phyloP scores from a whole-genome alignment of 2,329 filamentous ascomycete genomes.

The Verticillium longisporum region DNA sequence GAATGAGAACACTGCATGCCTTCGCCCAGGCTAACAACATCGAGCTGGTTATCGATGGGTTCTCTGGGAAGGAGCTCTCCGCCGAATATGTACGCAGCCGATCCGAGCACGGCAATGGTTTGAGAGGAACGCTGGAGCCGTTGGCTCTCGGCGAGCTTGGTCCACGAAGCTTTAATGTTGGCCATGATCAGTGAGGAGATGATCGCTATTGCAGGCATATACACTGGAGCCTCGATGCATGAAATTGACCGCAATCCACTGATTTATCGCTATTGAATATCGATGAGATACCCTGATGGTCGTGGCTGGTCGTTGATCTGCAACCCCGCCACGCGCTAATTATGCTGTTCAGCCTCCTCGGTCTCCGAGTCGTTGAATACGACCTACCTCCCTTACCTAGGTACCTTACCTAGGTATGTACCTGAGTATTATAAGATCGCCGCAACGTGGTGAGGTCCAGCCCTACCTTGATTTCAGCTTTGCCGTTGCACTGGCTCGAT shows the following conservation, averaged over 20 bases:
- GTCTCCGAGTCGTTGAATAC: not conserved
- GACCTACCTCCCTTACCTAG: no score
- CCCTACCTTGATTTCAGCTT: no score
- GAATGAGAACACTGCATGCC: not conserved
- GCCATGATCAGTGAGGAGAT: constrained; percentile 3
- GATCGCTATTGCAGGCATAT: no score
- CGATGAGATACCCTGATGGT: not conserved
- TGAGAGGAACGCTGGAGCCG: constrained; percentile 45
- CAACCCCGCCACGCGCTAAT: not conserved
- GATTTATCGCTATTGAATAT: not conserved
- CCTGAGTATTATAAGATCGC: no score
- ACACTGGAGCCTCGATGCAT: no score
- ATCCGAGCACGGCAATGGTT: constrained; percentile 30
- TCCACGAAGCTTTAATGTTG: constrained; percentile 16
- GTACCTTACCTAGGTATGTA: no score
- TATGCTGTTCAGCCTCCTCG: not conserved
- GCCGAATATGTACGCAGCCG: constrained; percentile 38
- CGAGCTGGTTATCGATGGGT: constrained; percentile 41
- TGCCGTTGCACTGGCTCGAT: no score
- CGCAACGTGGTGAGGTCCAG: no score
- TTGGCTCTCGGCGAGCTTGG: constrained; percentile 13
- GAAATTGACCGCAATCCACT: not conserved
- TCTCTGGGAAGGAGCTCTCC: constrained; percentile 43
- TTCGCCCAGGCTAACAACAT: constrained; percentile 25
- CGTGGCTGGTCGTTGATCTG: not conserved